These are phyloP conservation scores for Cordyceps militaris DNA, from an alignment of 2,329 filamentous ascomycete species.

Conservation along the genomic window DNA sequence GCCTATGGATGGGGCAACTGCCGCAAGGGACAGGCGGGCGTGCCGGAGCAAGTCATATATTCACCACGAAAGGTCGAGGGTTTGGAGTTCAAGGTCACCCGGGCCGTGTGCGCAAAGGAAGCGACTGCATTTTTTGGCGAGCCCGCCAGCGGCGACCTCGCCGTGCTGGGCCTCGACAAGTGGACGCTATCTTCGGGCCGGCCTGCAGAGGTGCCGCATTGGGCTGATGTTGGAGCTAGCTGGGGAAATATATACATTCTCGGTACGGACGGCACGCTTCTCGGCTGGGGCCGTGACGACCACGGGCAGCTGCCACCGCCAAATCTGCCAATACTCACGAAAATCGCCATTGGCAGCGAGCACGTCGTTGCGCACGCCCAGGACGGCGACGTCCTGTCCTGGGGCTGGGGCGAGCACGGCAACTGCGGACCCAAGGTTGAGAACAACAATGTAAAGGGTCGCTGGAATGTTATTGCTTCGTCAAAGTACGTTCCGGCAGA, in stretches of 20 bases:
- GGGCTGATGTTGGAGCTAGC: conserved; percentile 65
- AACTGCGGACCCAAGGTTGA: conserved; percentile 74
- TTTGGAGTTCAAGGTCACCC: conserved; percentile 53
- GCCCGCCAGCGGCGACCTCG: conserved; percentile 49
- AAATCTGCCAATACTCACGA: conserved; percentile 48
- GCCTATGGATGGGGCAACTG: conserved; percentile 86
- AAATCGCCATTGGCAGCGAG: conserved; percentile 81
- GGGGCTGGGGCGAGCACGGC: conserved; percentile 97
- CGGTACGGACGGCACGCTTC: conserved; percentile 49
- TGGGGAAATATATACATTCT: conserved; percentile 80
- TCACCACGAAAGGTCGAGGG: conserved; percentile 54
- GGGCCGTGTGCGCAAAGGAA: conserved; percentile 73
- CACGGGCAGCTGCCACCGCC: conserved; percentile 70
- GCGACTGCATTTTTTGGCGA: conserved; percentile 68
- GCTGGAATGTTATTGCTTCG: conserved; percentile 60
- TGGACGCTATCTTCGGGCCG: conserved; percentile 56
- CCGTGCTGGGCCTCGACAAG: conserved; percentile 68
- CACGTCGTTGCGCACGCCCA: conserved; percentile 70
- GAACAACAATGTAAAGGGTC: conserved; percentile 59
- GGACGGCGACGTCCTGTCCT: conserved; percentile 63
- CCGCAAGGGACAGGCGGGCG: conserved; percentile 76
- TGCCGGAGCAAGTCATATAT: conserved; percentile 45
- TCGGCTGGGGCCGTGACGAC: conserved; percentile 78
- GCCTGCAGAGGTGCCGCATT: conserved; percentile 46
- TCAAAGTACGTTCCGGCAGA: conserved; percentile 45